phyloP scores from a whole-genome alignment of 2,329 filamentous ascomycete genomes.

The Truncatella angustata region DNA sequence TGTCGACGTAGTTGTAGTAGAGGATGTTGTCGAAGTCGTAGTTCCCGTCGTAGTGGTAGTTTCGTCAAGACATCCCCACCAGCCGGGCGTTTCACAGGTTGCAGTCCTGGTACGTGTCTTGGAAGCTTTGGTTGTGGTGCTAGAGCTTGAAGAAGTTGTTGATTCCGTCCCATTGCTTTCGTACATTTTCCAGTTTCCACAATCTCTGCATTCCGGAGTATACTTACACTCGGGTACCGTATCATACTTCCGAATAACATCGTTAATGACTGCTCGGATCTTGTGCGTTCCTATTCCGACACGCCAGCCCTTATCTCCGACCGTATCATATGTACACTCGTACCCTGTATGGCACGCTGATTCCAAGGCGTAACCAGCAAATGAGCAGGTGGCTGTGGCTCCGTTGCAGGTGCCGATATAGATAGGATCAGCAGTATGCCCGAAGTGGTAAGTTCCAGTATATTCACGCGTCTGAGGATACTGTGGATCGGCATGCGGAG shows the following conservation, averaged over 20 bases:
- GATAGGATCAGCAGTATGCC: slow-evolving; percentile 92
- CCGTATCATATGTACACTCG: slow-evolving; percentile 90
- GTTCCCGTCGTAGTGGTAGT: slow-evolving; percentile 49
- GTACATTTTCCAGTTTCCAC: slow-evolving; percentile 90
- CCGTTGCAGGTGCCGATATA: slow-evolving; percentile 94
- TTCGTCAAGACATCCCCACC: slow-evolving; percentile 72
- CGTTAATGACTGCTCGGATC: slow-evolving; percentile 82
- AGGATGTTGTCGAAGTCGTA: slow-evolving; percentile 44
- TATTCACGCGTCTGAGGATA: slow-evolving; percentile 68
- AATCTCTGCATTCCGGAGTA: slow-evolving; percentile 83
- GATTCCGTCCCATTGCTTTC: slow-evolving; percentile 87
- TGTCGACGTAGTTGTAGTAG: slow-evolving; percentile 44
- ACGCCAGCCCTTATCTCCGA: slow-evolving; percentile 87
- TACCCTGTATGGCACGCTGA: slow-evolving; percentile 86
- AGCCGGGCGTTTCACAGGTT: slow-evolving; percentile 88
- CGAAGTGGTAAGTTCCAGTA: slow-evolving; percentile 86
- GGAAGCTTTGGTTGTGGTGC: slow-evolving; percentile 52
- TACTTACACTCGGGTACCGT: slow-evolving; percentile 72
- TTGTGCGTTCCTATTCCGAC: slow-evolving; percentile 89
- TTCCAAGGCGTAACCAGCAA: slow-evolving; percentile 92
- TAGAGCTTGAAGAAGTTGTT: slow-evolving; percentile 56
- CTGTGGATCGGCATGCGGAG: slow-evolving; percentile 72
- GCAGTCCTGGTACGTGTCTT: slow-evolving; percentile 71
- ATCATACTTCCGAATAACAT: slow-evolving; percentile 83
- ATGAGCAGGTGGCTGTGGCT: slow-evolving; percentile 82